Conservation (phyloP, 1,139 yeast genomes). For the Candida frijolesensis region DNA sequence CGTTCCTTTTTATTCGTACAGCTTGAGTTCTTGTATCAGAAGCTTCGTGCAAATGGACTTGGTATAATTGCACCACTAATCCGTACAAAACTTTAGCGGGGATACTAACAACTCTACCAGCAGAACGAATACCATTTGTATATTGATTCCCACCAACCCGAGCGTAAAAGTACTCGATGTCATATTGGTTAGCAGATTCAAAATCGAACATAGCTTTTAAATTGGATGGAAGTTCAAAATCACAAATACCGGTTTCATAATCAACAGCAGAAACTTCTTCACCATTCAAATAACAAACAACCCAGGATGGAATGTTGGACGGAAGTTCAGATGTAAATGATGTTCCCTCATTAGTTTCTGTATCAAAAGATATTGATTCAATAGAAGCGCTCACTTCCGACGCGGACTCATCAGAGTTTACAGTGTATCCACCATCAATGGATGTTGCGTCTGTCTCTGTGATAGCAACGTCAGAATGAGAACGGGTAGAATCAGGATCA, state of each 20-base stretch:
- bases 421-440: background rate
- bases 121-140: slow-evolving; percentile 36
- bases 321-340: background rate
- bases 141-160: slow-evolving; percentile 24
- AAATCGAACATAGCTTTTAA: slow-evolving; percentile 32
- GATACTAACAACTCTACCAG: background rate
- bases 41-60: slow-evolving; percentile 33
- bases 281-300: slow-evolving; percentile 43
- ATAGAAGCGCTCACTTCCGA: too few species aligned
- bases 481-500: too few species aligned
- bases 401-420: background rate
- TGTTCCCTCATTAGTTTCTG: background rate
- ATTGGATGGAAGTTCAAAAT: slow-evolving; percentile 35
- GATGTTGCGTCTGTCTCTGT: background rate
- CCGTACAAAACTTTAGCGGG: slow-evolving; percentile 30
- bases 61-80: slow-evolving; percentile 29
- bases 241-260: slow-evolving; percentile 44
- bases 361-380: too few species aligned
- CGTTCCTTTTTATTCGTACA: slow-evolving; percentile 39
- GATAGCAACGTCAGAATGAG: too few species aligned
- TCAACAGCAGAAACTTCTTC: slow-evolving; percentile 36
- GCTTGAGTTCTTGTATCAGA: slow-evolving; percentile 20
- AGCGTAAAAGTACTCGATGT: slow-evolving; percentile 41
- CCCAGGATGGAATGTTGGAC: slow-evolving; percentile 15
- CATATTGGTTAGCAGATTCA: slow-evolving; percentile 28